Percentiles rank a stretch among this genome's conserved stretches.
Evolutionary conservation across 2,329 filamentous ascomycete genomes (phyloP).

Genomic region (Orbilia oligospora): DNA sequence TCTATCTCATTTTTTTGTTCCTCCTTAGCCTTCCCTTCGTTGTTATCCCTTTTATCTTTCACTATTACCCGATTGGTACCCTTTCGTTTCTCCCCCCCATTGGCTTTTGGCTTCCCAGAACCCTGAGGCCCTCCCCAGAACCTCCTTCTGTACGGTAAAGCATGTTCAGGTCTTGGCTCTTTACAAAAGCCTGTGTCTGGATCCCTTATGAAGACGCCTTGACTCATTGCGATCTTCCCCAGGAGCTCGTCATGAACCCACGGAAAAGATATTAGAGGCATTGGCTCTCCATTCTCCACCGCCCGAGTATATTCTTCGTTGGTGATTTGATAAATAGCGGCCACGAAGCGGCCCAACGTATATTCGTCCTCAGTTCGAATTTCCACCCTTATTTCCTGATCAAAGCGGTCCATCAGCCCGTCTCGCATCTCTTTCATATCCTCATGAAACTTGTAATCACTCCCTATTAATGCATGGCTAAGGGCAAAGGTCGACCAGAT

Average conservation of each 20-base stretch:
- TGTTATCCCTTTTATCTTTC: background rate
- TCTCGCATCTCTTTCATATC: conserved; percentile 79
- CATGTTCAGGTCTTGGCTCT: conserved; percentile 21
- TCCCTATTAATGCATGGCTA: conserved; percentile 78
- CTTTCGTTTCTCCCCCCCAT: background rate
- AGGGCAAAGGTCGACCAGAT: conserved; percentile 90
- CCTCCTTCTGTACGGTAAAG: conserved; percentile 24
- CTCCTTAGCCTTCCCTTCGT: background rate
- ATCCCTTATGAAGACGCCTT: conserved; percentile 40
- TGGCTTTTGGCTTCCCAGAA: background rate
- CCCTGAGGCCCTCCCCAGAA: background rate
- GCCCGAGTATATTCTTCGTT: conserved; percentile 77
- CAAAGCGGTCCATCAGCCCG: conserved; percentile 78
- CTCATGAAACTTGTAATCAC: conserved; percentile 89
- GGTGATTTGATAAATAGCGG: conserved; percentile 90
- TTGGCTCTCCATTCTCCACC: conserved; percentile 71
- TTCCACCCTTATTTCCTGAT: conserved; percentile 75
- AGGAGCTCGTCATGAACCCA: conserved; percentile 87
- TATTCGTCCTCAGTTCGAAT: conserved; percentile 75
- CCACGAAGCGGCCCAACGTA: conserved; percentile 79
- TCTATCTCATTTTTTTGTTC: background rate
- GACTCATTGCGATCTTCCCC: conserved; percentile 75
- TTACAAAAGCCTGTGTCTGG: conserved; percentile 28
- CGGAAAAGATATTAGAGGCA: conserved; percentile 92
- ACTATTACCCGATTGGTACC: background rate